Evolutionary conservation across 352 stramenopile species (phyloP), one percentile per base, ranked within the genome.

Genomic region (Phytopythium boreale): DNA sequence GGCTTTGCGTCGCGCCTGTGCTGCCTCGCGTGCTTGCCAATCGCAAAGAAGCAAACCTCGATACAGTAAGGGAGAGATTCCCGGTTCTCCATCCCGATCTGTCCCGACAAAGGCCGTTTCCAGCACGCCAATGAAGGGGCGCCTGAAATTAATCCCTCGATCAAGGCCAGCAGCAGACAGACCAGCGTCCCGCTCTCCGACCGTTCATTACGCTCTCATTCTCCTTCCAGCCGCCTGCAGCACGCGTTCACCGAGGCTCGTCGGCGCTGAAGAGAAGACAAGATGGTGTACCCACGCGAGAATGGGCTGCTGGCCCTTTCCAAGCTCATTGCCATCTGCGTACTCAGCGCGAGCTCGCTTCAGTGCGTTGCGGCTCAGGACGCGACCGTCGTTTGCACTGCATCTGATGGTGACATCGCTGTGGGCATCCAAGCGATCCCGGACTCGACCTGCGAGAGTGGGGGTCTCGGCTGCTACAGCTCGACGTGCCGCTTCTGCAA

Each of bases 401-500:
- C 62, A 10, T 81, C 75, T 1, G 55, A 68, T 29, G 72, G 70
- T 8, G 73, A 83, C 62, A 63, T 69, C 20, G 63, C 47, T 1
- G 59, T 74, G 15, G 75, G 75, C 2, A 58, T 83, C 31, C 62
- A 75, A 24, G 68, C 52, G 6, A 67, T 81, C 49, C 49, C 60
- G 15, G 75, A 79, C 56, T 17, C 50, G 12, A 64, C 61, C 19
- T 83, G 75, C 41, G 62, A 27, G 9, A 67, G 46, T 4, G 75
- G 75, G 22, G 75, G 75, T 17, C 66, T 83, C 26, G 72, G 72
- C 24, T 83, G 75, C 43, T 81, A 63, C 61, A 71, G 56, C 39
- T 56, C 69, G 9, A 22, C 62, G 50, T 83, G 75, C 31, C 75
- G 73, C 29, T 79, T 56, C 61, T 86, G 77, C 56, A 77, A 79